Conservation (phyloP, 257 asterid species). For the Nicotiana sylvestris region DNA sequence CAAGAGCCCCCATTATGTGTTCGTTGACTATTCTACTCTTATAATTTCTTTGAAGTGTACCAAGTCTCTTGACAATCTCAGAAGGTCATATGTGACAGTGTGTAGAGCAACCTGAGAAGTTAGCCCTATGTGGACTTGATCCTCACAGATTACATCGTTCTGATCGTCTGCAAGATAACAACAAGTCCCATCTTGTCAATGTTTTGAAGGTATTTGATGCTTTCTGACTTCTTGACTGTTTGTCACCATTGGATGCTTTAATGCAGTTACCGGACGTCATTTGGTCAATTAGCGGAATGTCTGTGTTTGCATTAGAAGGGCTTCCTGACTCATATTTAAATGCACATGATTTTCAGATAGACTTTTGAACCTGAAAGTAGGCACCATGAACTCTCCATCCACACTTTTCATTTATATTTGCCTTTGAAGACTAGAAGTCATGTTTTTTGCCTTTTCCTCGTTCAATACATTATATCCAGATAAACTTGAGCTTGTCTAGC, state of each 20-base stretch:
- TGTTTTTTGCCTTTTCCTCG: not conserved
- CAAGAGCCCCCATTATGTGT: conserved; percentile 18
- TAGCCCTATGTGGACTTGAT: conserved; percentile 80
- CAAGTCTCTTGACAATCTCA: conserved; percentile 7
- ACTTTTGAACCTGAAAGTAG: not conserved
- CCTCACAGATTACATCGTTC: conserved; percentile 58
- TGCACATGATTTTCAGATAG: not conserved
- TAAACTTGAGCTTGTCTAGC: not conserved
- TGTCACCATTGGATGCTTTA: not conserved
- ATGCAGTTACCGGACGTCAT: not conserved
- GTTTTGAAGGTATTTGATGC: conserved; percentile 52
- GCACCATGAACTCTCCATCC: not conserved
- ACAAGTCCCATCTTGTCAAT: conserved; percentile 64
- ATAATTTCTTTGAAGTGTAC: not conserved
- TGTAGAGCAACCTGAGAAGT: conserved; percentile 76
- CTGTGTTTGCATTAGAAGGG: not conserved
- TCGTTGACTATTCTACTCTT: not conserved
- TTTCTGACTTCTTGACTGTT: not conserved
- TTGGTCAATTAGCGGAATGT: not conserved
- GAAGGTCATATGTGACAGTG: conserved; percentile 30
- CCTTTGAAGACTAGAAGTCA: not conserved
- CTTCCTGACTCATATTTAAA: not conserved
- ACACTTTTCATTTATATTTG: not conserved
- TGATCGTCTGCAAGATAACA: conserved; percentile 80
- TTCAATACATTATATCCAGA: not conserved